These are phyloP conservation scores for Isoetes taiwanensis DNA, from an alignment of 75 land plant species.

Conservation along the genomic window DNA sequence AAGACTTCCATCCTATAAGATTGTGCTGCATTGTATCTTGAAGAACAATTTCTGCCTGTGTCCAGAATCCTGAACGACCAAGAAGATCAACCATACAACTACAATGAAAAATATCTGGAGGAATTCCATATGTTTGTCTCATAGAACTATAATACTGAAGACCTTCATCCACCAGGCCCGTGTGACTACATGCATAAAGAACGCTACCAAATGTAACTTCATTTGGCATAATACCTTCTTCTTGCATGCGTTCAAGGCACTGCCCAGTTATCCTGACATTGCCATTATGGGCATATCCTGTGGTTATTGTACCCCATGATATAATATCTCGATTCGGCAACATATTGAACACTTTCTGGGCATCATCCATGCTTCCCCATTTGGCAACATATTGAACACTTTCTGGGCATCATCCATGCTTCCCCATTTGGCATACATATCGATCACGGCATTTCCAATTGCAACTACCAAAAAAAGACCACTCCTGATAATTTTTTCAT, in stretches of 20 bases:
- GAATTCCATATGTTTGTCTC: constrained; percentile 21
- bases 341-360: no score
- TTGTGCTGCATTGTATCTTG: constrained; percentile 32
- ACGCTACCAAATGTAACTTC: no score
- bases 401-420: constrained; percentile 31
- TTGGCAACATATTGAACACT: constrained; percentile 32
- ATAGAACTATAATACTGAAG: constrained; percentile 21
- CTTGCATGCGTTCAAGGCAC: no score
- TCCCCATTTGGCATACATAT: constrained; percentile 56
- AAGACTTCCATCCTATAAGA: constrained; percentile 20
- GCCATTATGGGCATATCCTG: no score
- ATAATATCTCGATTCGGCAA: no score
- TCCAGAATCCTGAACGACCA: constrained; percentile 26
- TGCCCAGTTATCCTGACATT: no score
- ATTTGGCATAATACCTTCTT: no score
- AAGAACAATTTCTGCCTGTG: no score
- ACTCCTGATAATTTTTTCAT: constrained; percentile 25
- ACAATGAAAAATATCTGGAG: constrained; percentile 31
- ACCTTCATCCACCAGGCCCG: constrained; percentile 28
- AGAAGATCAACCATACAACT: constrained; percentile 37
- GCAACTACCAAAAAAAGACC: constrained; percentile 19
- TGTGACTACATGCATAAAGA: constrained; percentile 20
- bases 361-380: no score
- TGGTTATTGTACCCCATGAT: no score
- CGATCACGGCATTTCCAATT: constrained; percentile 33